Evolutionary conservation across 169 alveolate species (phyloP).

Genomic region (Pseudocohnilembus persalinus): DNA sequence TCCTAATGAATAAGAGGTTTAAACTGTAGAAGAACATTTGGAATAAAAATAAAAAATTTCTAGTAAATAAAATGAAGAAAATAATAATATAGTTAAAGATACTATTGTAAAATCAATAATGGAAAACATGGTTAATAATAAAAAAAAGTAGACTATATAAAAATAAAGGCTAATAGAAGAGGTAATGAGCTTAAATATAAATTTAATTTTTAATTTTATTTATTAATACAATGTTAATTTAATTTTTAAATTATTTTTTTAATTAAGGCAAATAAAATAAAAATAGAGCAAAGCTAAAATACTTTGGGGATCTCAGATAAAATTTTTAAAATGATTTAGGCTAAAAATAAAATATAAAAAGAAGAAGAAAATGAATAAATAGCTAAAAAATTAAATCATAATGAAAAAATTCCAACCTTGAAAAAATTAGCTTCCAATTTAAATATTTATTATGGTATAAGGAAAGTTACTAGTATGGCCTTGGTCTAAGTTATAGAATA

Average conservation of each 20-base stretch:
- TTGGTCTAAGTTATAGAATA: background rate
- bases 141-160: too few species aligned
- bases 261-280: background rate
- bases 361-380: background rate
- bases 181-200: background rate
- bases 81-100: background rate
- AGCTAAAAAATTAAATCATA: background rate
- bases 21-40: background rate
- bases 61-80: background rate
- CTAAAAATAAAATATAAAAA: background rate
- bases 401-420: background rate
- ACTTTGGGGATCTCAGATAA: background rate
- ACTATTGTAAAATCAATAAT: background rate
- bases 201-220: too few species aligned
- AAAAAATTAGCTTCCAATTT: too few species aligned
- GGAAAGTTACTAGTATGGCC: background rate
- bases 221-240: too few species aligned
- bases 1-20: background rate
- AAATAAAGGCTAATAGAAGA: background rate
- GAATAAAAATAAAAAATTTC: too few species aligned
- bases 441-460: too few species aligned
- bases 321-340: background rate
- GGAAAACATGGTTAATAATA: background rate
- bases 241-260: too few species aligned
- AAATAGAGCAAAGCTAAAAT: background rate